Evolutionary conservation across 2,329 filamentous ascomycete species (phyloP), one percentile per base, ranked within the genome.

Genomic region (Colletotrichum tabaci): DNA sequence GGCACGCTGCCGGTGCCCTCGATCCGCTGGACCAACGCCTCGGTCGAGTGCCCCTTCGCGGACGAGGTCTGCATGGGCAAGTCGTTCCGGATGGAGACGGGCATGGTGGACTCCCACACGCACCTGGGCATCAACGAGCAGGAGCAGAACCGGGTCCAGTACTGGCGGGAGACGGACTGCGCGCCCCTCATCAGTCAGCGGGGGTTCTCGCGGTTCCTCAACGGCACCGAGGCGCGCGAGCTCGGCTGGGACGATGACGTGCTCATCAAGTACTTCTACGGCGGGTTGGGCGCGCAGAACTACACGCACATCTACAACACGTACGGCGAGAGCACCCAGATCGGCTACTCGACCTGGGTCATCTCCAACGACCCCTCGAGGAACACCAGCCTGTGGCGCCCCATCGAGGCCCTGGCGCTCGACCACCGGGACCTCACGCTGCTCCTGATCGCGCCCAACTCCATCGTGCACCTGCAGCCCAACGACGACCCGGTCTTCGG

Each of bases 91-190:
- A 67, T 73, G 66, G 30, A 63, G 18, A 72, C 74, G 1, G 75
- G 73, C 1, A 64, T 66, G 57, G 44, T 78, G 4, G 61, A 76
- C 26, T 75, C 71, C 15, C 61, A 75, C 18, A 26, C 60, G 0
- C 60, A 78, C 23, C 38, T 78, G 3, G 77, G 76, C 0, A 61
- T 78, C 10, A 78, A 77, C 42, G 62, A 70, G 2, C 74, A 73
- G 0, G 18, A 21, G 7, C n/a, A 75, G 1, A 66, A 77, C 21
- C 60, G 75, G 12, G 61, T 76, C 18, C 8, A 49, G 1, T 67
- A 67, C 12, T 46, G 12, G n/a, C 47, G 68, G 53, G 57, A 67
- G 35, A 71, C 68, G 6, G 56, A 62, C 4, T 71, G 68, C 23
- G 35, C 68, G 9, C 68, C 68, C 4, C 67, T 71, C 23, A 16